These are phyloP conservation scores for Monosporascus sp. DNA, from an alignment of 2,329 filamentous ascomycete genomes.

Conservation along the genomic window DNA sequence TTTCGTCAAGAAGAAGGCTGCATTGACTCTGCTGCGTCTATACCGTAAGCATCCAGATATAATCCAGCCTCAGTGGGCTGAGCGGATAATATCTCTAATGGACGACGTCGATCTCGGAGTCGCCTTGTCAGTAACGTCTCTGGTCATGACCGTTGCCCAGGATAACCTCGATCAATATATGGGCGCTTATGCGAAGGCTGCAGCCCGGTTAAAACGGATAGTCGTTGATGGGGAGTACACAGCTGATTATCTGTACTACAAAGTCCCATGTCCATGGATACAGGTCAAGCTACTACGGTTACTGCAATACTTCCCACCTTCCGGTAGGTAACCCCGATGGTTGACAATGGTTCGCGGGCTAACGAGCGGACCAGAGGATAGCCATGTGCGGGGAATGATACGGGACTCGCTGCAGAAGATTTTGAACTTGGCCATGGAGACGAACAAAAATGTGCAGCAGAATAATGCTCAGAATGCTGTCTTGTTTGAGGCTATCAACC, in stretches of 20 bases:
- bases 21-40: conserved; percentile 82
- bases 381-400: conserved; percentile 84
- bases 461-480: conserved; percentile 99
- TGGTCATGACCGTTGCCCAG: conserved; percentile 91
- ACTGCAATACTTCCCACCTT: conserved; percentile 93
- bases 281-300: conserved; percentile 90
- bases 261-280: conserved; percentile 98
- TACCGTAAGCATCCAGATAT: conserved; percentile 94
- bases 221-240: conserved; percentile 86
- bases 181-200: conserved; percentile 90
- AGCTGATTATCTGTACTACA: conserved; percentile 95
- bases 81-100: conserved; percentile 98
- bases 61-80: conserved; percentile 93
- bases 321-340: conserved; percentile 51
- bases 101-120: conserved; percentile 94
- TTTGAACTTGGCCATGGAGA: conserved; percentile 83
- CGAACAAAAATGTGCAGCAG: conserved; percentile 97
- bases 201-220: conserved; percentile 81
- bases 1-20: conserved; percentile 99
- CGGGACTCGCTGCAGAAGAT: conserved; percentile 88
- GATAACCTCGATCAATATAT: conserved; percentile 93
- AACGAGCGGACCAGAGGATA: conserved; percentile 62
- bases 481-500: conserved; percentile 95
- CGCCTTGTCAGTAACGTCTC: conserved; percentile 87
- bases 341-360: conserved; percentile 9